Evolutionary conservation across 768 basidiomycete genomes (phyloP), one percentile per base, ranked within the genome.

Genomic region (Suillus tomentosus): DNA sequence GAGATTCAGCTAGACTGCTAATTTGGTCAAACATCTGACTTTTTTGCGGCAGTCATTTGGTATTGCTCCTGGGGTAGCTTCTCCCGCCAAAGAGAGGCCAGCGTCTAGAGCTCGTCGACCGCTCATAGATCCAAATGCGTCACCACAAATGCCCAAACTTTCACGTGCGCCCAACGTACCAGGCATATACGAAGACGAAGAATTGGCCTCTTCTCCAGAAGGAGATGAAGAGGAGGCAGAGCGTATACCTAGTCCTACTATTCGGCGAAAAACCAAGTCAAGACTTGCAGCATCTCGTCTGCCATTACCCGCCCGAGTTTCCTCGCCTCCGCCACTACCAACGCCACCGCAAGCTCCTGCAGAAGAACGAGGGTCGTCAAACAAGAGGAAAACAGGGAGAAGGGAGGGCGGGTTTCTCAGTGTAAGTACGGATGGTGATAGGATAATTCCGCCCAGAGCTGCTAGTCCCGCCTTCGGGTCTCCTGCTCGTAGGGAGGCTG

Each of bases 381-480:
- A 65, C 55, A 70, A 68, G 45, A 72, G 72, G 24, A 76, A 75
- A 60, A 0, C 66, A 15, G 65, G 64, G 57, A 72, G 76, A 51
- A 72, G 79, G 60, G 82, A 79, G 73, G 85, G 81, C 60, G 89
- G 90, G 13, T 77, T 91, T 48, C 73, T 92, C 59, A 81, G 77
- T 63, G 74, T 82, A 70, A 67, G 76, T 66, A 70, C 72, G 64
- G 40, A 71, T 67, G 60, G 73, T 36, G 80, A 79, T 15, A 71
- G 77, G 17, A 68, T 81, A 27, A 71, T 81, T 27, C 79, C 80
- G 19, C 86, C 82, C 10, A 82, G 88, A 63, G 83, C 87, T 31
- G 80, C 85, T 1, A 91, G 89, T 67, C 90, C 89, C 3, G 87
- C 87, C 1, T 86, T 88, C 67, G 89, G 87, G 7, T 88, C 86